Base-by-base conservation (phyloP, 1,284 basidiomycete species). In the Sporisorium reilianum region DNA sequence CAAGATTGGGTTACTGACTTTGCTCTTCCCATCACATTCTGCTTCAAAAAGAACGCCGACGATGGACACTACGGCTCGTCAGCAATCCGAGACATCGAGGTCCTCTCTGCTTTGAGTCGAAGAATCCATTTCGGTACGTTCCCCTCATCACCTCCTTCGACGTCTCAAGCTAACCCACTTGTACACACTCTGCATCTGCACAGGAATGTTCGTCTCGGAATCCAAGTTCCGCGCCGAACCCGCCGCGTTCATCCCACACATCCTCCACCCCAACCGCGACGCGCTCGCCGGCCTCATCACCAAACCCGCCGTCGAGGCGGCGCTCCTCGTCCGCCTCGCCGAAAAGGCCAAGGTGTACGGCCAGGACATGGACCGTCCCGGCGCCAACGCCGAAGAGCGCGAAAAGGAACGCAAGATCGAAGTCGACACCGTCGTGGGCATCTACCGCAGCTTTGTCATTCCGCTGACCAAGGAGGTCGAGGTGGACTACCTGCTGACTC, bases 151-250 rank as follows among this genome's bases (percentile, higher is more conserved):
- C 22, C 34, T 10, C 6, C 6, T 40, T 3, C 40, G 41, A 30
- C 26, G 25, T 5, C n/a, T 12, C 49, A 18, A 41, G 18, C 50
- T 52, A 25, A 42, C 45, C 3, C 25, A 8, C 40, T 18, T 30
- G 10, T n/a, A n/a, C n/a, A n/a, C n/a, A n/a, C n/a, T n/a, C n/a
- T n/a, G n/a, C n/a, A 5, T 16, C 3, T n/a, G n/a, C 3, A 20
- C 44, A 97, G 95, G 96, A 67, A 98, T 98, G 89, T 99, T 99
- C 85, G 97, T 99, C 11, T 94, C 94, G 5, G 97, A 99, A 86
- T 92, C 92, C 57, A 99, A 99, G 85, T 99, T 99, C 88, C 86
- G 89, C 20, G 89, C 90, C 32, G 88, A 93, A 69, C 96, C 97
- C 10, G 88, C 91, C 26, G 90, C 91, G 14, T 99, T 98, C 85